A percentile compares a stretch with the other conserved stretches of the same genome.
Evolutionary conservation across 371 early-diverging fungal species (phyloP).

Genomic region (Mucor indicus): DNA sequence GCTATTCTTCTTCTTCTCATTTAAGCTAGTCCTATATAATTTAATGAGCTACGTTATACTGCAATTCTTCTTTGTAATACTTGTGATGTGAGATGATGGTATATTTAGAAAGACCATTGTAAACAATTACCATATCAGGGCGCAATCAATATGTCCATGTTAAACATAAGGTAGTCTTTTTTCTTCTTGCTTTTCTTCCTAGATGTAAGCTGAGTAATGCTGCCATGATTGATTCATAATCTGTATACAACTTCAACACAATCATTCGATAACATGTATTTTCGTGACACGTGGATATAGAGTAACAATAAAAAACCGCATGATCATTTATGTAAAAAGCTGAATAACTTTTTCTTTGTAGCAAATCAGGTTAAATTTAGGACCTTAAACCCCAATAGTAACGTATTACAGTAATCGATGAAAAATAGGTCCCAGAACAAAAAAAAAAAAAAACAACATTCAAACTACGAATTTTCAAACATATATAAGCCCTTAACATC

Average conservation of each 20-base stretch:
- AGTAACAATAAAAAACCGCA: constrained; percentile 5
- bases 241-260: too few relatives aligned
- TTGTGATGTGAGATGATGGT: too few relatives aligned
- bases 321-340: constrained; percentile 12
- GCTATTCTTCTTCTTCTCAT: too few relatives aligned
- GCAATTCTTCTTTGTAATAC: too few relatives aligned
- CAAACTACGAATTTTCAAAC: not conserved
- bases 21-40: too few relatives aligned
- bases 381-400: too few relatives aligned
- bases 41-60: too few relatives aligned
- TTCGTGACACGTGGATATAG: constrained; percentile 11
- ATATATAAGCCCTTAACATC: constrained; percentile 11
- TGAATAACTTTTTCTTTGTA: constrained; percentile 3
- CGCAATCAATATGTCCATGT: too few relatives aligned
- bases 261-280: constrained; percentile 4
- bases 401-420: constrained; percentile 18
- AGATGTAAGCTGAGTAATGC: not conserved
- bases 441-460: not conserved
- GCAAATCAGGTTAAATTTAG: constrained; percentile 9
- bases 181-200: not conserved
- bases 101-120: too few relatives aligned
- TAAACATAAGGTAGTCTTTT: too few relatives aligned
- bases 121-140: too few relatives aligned
- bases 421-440: constrained; percentile 6
- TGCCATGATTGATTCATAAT: not conserved